Conservation (phyloP, 306 rosid species). For the Pyrus betulifolia region DNA sequence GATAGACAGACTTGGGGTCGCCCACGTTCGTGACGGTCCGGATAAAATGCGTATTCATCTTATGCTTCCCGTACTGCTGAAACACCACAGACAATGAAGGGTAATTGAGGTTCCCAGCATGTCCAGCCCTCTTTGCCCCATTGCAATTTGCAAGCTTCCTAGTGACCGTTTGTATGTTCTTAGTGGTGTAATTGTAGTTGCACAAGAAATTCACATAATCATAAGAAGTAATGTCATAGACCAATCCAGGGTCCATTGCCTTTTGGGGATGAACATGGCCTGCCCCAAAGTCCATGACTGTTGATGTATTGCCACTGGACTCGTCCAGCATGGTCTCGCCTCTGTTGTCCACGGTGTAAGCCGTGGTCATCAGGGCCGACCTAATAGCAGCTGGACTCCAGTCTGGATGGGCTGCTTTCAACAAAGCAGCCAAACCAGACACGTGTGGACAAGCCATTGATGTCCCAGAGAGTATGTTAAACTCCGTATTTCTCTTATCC, state of each 20-base stretch:
- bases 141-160: conserved; percentile 64
- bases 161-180: conserved; percentile 54
- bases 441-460: conserved; percentile 98
- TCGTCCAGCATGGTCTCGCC: conserved; percentile 69
- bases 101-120: conserved; percentile 72
- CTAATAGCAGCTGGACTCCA: conserved; percentile 87
- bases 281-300: conserved; percentile 64
- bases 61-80: conserved; percentile 68
- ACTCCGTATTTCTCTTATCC: conserved; percentile 58
- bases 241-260: conserved; percentile 80
- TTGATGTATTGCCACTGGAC: conserved; percentile 71
- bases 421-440: conserved; percentile 76
- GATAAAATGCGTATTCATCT: conserved; percentile 77
- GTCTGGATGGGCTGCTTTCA: conserved; percentile 84
- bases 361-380: conserved; percentile 85
- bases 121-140: conserved; percentile 67
- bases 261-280: conserved; percentile 86
- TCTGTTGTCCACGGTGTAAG: conserved; percentile 59
- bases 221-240: conserved; percentile 42
- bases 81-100: conserved; percentile 72
- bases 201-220: conserved; percentile 85
- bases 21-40: conserved; percentile 85
- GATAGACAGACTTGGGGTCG: conserved; percentile 56
- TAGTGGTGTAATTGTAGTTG: conserved; percentile 65
- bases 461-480: conserved; percentile 79